Conservation (phyloP, 164 flowering plant genomes). For the Aristolochia contorta region DNA sequence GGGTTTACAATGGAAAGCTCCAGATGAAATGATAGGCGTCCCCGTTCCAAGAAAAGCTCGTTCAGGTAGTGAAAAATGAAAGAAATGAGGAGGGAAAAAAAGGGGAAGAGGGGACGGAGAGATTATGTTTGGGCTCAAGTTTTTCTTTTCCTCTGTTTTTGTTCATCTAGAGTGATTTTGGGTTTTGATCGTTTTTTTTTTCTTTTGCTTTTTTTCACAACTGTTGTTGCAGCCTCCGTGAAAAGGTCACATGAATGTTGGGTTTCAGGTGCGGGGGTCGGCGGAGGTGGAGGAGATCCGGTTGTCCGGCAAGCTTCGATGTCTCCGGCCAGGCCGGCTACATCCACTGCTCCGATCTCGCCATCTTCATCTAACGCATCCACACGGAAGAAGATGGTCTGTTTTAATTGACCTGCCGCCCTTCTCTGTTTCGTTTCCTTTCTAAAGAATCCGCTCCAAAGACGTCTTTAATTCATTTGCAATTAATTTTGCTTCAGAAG, state of each 20-base stretch:
- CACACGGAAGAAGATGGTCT: conserved; percentile 58
- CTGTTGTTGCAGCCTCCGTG: conserved; percentile 48
- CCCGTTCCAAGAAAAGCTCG: conserved; percentile 96
- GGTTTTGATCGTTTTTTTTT: conserved; percentile 4
- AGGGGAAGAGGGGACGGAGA: background rate
- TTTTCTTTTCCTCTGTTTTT: background rate
- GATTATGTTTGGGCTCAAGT: too few species aligned
- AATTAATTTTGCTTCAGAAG: conserved; percentile 38
- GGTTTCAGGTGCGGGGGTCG: conserved; percentile 29
- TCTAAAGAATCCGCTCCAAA: background rate
- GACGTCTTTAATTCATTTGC: background rate
- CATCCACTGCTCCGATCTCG: conserved; percentile 36
- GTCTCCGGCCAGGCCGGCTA: conserved; percentile 59
- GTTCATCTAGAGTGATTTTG: conserved; percentile 4
- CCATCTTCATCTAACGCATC: conserved; percentile 63
- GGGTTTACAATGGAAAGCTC: conserved; percentile 35
- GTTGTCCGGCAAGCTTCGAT: conserved; percentile 58
- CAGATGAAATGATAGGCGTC: conserved; percentile 87
- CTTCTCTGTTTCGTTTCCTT: background rate
- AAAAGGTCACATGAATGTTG: conserved; percentile 83
- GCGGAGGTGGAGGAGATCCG: conserved; percentile 33
- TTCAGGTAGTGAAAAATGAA: conserved; percentile 17
- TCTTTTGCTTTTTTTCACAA: background rate
- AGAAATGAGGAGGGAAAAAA: background rate
- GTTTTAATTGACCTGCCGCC: background rate